A percentile compares a stretch with the other conserved stretches of the same genome.
Evolutionary conservation across 169 alveolate genomes (phyloP).

Genomic region (Toxoplasma gondii): DNA sequence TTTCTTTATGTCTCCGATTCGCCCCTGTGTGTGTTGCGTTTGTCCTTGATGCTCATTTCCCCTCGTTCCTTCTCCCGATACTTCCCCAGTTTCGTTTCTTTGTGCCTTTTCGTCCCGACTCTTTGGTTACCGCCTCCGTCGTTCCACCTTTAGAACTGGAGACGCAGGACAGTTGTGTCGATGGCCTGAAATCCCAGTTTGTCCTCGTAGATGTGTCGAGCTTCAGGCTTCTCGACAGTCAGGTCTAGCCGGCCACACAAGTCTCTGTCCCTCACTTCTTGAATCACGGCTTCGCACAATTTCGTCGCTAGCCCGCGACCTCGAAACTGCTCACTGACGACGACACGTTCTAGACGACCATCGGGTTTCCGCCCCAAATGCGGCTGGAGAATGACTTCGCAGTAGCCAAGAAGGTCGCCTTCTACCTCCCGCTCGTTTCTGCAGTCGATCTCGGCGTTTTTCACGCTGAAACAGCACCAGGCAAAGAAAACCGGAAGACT

Average conservation of each 20-base stretch:
- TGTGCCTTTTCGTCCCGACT: too few relatives aligned
- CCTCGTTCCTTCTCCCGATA: too few relatives aligned
- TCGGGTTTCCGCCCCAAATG: slow-evolving; percentile 61
- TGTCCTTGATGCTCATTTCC: too few relatives aligned
- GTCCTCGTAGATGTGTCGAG: slow-evolving; percentile 52
- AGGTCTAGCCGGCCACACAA: slow-evolving; percentile 51
- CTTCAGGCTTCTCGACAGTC: slow-evolving; percentile 63
- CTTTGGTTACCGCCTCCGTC: neutral
- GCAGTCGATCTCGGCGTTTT: neutral
- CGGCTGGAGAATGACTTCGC: slow-evolving; percentile 60
- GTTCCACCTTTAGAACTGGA: neutral
- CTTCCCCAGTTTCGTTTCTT: too few relatives aligned
- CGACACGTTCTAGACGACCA: slow-evolving; percentile 66
- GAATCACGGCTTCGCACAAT: slow-evolving; percentile 39
- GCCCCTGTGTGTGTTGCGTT: too few relatives aligned
- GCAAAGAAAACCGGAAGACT: slow-evolving; percentile 34
- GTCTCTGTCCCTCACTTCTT: neutral
- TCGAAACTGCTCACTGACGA: slow-evolving; percentile 36
- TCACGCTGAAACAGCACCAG: slow-evolving; percentile 58
- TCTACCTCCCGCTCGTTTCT: neutral
- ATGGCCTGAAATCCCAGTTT: slow-evolving; percentile 3
- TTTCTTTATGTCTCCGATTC: too few relatives aligned
- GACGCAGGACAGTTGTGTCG: slow-evolving; percentile 6
- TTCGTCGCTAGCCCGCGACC: slow-evolving; percentile 51
- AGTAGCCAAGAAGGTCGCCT: slow-evolving; percentile 46